A percentile compares a stretch with the other conserved stretches of the same genome.
Evolutionary conservation across 176 grass and related monocot genomes (phyloP).

Genomic region (Canna indica): DNA sequence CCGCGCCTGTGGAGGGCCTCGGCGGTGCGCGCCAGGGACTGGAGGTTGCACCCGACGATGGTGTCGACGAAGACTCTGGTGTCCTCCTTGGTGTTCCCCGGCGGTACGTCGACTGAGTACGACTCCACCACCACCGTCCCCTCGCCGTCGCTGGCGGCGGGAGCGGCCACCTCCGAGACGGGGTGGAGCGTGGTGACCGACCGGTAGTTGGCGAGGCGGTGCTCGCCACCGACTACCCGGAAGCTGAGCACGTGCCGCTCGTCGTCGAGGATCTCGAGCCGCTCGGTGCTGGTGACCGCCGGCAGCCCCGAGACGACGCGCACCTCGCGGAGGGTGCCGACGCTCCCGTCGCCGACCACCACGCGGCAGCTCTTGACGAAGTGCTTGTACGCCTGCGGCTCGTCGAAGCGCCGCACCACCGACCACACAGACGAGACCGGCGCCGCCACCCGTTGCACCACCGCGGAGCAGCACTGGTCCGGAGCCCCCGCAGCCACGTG

Average conservation of each 20-base stretch:
- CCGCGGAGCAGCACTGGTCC: neutral
- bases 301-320: constrained; percentile 1
- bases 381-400: neutral
- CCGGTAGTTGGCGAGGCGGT: constrained; percentile 1
- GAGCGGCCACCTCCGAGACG: neutral
- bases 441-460: neutral
- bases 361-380: neutral
- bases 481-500: neutral
- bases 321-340: constrained; percentile 3
- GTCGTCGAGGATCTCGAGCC: constrained; percentile 3
- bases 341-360: constrained; percentile 10
- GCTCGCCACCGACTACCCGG: constrained; percentile 1
- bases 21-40: constrained; percentile 1
- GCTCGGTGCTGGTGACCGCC: neutral
- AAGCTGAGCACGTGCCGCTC: constrained; percentile 2
- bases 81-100: constrained; percentile 1
- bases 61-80: constrained; percentile 1
- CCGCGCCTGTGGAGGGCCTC: neutral
- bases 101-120: neutral
- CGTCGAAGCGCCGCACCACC: constrained; percentile 1
- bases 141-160: neutral
- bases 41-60: neutral
- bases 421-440: neutral
- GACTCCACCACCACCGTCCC: constrained; percentile 1
- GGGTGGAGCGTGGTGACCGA: constrained; percentile 2